Percentiles rank a stretch among this genome's conserved stretches.
phyloP scores from a whole-genome alignment of 129 eudicot species.

The Chrysanthemum lavandulifolium region DNA sequence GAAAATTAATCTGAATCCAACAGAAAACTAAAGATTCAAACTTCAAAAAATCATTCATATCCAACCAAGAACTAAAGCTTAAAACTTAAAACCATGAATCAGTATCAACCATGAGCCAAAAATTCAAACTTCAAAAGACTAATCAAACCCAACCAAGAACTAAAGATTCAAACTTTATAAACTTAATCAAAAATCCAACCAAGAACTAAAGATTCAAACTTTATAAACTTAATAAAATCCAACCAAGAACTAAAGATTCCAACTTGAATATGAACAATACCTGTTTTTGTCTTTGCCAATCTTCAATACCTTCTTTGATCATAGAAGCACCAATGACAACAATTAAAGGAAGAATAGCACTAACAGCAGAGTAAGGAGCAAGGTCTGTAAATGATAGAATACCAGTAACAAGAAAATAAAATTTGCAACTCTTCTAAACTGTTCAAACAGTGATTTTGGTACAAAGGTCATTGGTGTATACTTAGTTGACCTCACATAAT shows the following conservation, averaged over 20 bases:
- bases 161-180: slow-evolving; percentile 10
- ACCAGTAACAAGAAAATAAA: slow-evolving; percentile 81
- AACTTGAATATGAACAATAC: slow-evolving; percentile 31
- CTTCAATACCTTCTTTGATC: slow-evolving; percentile 92
- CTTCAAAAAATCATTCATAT: slow-evolving; percentile 12
- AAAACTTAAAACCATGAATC: slow-evolving; percentile 17
- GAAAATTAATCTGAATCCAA: background rate
- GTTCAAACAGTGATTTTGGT: slow-evolving; percentile 93
- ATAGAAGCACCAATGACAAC: slow-evolving; percentile 87
- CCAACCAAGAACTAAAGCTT: background rate
- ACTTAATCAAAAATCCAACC: background rate
- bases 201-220: slow-evolving; percentile 1
- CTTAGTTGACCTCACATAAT: slow-evolving; percentile 85
- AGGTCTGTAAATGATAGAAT: slow-evolving; percentile 66
- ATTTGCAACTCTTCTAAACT: slow-evolving; percentile 96
- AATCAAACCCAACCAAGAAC: slow-evolving; percentile 20
- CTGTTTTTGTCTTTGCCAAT: slow-evolving; percentile 77
- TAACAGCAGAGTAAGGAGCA: slow-evolving; percentile 81
- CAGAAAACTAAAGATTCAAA: slow-evolving; percentile 4
- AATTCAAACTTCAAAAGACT: slow-evolving; percentile 7
- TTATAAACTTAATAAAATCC: background rate
- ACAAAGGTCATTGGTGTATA: slow-evolving; percentile 70
- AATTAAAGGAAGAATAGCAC: slow-evolving; percentile 72
- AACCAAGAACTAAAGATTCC: slow-evolving; percentile 18
- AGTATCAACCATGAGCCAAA: slow-evolving; percentile 10